Evolutionary conservation across 225 moss, liverwort and hornwort genomes (phyloP).

Genomic region (Physcomitrium patens): DNA sequence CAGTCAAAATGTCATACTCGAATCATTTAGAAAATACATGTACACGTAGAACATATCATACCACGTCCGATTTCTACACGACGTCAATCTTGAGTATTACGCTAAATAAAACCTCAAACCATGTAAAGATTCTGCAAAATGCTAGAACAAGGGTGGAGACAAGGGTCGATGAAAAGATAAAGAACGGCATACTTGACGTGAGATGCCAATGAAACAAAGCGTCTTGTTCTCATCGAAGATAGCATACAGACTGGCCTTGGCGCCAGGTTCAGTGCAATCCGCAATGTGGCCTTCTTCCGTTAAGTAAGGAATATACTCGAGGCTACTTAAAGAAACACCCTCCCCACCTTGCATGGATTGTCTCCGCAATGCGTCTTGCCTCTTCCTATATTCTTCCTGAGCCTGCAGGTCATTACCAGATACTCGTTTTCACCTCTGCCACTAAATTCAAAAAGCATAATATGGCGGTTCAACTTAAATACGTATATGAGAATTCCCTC

Average conservation of each 20-base stretch:
- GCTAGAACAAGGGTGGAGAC: not conserved
- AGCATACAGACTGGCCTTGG: slow-evolving; percentile 95
- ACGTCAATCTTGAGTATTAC: not conserved
- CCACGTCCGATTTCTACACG: not conserved
- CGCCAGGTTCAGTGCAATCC: slow-evolving; percentile 71
- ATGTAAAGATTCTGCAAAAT: not conserved
- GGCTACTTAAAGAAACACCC: slow-evolving; percentile 43
- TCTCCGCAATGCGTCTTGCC: slow-evolving; percentile 74
- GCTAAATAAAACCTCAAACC: not conserved
- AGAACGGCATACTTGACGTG: slow-evolving; percentile 66
- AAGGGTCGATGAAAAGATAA: too few relatives aligned
- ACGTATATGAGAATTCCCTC: not conserved
- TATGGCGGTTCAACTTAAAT: not conserved
- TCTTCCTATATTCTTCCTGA: slow-evolving; percentile 83
- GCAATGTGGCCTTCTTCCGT: slow-evolving; percentile 73
- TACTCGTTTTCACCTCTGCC: not conserved
- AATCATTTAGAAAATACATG: slow-evolving; percentile 5
- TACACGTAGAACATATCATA: not conserved
- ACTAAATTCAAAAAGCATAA: too few relatives aligned
- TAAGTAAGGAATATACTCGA: slow-evolving; percentile 63
- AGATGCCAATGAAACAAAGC: slow-evolving; percentile 83
- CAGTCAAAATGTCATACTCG: slow-evolving; percentile 10
- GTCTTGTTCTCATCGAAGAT: slow-evolving; percentile 75
- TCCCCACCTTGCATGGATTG: slow-evolving; percentile 54
- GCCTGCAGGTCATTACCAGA: slow-evolving; percentile 54